A percentile compares a stretch with the other conserved stretches of the same genome.
Conservation (phyloP, 176 grass and related monocot genomes). For the Secale cereale region DNA sequence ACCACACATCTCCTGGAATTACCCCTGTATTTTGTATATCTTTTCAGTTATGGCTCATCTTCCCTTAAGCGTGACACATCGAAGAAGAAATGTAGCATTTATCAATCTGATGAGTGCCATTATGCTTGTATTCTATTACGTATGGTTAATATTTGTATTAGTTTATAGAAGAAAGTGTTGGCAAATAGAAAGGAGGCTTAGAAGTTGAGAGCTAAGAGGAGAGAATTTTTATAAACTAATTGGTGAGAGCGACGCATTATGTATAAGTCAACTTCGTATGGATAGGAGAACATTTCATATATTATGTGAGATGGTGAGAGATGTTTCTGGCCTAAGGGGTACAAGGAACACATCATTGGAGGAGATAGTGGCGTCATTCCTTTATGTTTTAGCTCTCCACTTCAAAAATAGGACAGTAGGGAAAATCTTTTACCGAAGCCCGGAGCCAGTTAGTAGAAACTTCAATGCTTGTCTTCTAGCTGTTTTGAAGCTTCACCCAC, state of each 20-base stretch:
- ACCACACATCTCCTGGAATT: no score
- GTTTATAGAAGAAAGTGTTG: not conserved
- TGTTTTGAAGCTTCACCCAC: no score
- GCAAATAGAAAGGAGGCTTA: not conserved
- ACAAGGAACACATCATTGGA: not conserved
- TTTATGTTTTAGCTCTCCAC: no score
- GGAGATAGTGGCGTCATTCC: not conserved
- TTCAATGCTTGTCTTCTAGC: no score
- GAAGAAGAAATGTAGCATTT: not conserved
- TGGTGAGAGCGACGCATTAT: not conserved
- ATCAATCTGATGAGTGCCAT: not conserved
- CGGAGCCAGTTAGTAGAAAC: no score
- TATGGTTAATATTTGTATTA: not conserved
- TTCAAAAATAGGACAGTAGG: no score
- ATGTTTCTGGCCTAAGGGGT: no score
- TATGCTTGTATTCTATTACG: not conserved
- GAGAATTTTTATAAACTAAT: not conserved
- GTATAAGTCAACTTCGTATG: no score
- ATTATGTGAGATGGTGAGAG: no score
- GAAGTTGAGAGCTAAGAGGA: not conserved
- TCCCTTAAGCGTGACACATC: not conserved
- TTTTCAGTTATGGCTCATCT: not conserved
- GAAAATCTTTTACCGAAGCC: no score
- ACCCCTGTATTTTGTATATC: not conserved
- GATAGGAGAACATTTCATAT: no score